These are phyloP conservation scores for Nepenthes mirabilis DNA, from an alignment of 148 eudicot species.

Conservation along the genomic window DNA sequence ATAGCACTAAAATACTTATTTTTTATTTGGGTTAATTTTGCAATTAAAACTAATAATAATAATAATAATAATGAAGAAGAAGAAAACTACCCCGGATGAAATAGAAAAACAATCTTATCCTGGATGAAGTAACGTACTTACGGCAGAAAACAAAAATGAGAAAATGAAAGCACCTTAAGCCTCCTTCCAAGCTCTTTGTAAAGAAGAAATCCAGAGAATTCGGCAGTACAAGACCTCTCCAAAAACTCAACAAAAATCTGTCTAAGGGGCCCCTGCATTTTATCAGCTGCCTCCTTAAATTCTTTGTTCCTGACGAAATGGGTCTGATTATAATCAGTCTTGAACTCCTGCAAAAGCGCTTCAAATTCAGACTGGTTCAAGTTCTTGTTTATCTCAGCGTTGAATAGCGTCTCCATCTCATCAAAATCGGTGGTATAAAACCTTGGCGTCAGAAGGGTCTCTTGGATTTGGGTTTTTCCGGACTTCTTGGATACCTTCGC, in stretches of 20 bases:
- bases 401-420: constrained; percentile 90
- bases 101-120: too few species aligned
- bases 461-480: constrained; percentile 51
- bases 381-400: constrained; percentile 79
- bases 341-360: constrained; percentile 83
- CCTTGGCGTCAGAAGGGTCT: constrained; percentile 66
- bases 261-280: constrained; percentile 61
- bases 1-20: too few species aligned
- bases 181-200: constrained; percentile 95
- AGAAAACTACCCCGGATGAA: too few species aligned
- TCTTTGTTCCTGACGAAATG: constrained; percentile 96
- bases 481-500: constrained; percentile 24
- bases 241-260: constrained; percentile 92
- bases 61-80: too few species aligned
- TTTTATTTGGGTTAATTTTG: too few species aligned
- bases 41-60: too few species aligned
- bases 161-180: constrained; percentile 45
- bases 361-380: constrained; percentile 69
- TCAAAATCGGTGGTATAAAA: constrained; percentile 95
- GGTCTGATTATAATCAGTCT: constrained; percentile 95
- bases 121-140: too few species aligned
- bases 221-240: constrained; percentile 99
- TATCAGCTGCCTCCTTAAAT: constrained; percentile 94
- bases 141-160: neutral
- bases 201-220: constrained; percentile 87